A percentile compares a stretch with the other conserved stretches of the same genome.
Evolutionary conservation across 176 grass and related monocot species (phyloP).

Genomic region (Tillandsia fasciculata): DNA sequence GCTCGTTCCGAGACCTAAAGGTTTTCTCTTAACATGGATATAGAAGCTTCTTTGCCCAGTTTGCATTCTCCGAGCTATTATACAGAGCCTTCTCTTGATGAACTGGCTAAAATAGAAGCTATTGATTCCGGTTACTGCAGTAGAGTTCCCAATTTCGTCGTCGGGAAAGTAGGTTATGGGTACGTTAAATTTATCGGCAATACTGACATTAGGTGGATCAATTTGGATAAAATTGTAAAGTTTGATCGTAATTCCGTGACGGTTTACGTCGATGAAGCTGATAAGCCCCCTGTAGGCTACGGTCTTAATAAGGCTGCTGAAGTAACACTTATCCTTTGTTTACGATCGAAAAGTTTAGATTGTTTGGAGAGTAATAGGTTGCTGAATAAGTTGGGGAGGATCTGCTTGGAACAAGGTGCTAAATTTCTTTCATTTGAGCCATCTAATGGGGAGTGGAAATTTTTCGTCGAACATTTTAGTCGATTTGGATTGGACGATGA

Average conservation of each 20-base stretch:
- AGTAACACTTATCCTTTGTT: conserved; percentile 46
- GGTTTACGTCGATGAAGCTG: conserved; percentile 54
- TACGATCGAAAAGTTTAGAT: conserved; percentile 6
- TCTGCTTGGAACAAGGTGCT: conserved; percentile 54
- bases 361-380: conserved; percentile 22
- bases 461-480: conserved; percentile 89
- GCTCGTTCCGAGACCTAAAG: conserved; percentile 16
- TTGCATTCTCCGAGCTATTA: conserved; percentile 60
- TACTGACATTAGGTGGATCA: conserved; percentile 67
- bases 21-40: conserved; percentile 8
- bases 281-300: conserved; percentile 58
- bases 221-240: conserved; percentile 57
- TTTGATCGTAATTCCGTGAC: conserved; percentile 48
- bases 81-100: conserved; percentile 54
- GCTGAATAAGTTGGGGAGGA: conserved; percentile 27
- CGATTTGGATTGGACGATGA: conserved; percentile 87
- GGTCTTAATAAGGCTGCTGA: conserved; percentile 92
- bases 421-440: conserved; percentile 63
- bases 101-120: conserved; percentile 47
- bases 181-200: conserved; percentile 34
- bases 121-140: conserved; percentile 59
- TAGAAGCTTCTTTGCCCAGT: conserved; percentile 28
- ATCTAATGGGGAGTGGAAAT: conserved; percentile 58
- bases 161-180: conserved; percentile 62
- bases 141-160: conserved; percentile 50